Evolutionary conservation across 2,329 filamentous ascomycete species (phyloP).

Genomic region (Ophiostoma fasciatum): DNA sequence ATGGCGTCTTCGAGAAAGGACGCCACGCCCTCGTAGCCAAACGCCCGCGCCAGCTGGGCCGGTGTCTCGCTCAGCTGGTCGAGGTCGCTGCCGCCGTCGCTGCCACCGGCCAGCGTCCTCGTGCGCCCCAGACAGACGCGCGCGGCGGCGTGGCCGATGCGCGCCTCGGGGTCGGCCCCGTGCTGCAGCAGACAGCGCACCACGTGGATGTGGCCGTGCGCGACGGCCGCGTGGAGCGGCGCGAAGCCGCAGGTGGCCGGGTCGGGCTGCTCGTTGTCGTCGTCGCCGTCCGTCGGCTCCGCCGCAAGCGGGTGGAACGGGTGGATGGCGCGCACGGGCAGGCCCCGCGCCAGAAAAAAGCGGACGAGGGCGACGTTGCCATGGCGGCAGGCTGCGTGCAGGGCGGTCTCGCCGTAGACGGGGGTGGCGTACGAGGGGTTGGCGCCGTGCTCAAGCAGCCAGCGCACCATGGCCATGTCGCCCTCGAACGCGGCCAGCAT

Average conservation of each 20-base stretch:
- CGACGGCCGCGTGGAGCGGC: conserved; percentile 1
- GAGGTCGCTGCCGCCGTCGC: background rate
- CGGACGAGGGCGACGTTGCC: background rate
- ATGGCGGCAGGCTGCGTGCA: conserved; percentile 2
- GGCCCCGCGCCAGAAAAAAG: background rate
- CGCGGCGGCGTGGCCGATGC: conserved; percentile 1
- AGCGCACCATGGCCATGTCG: conserved; percentile 3
- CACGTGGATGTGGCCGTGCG: conserved; percentile 1
- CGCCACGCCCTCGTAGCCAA: conserved; percentile 1
- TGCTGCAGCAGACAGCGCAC: conserved; percentile 3
- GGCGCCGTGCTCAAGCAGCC: conserved; percentile 1
- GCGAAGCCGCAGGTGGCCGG: background rate
- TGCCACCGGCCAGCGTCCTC: no score
- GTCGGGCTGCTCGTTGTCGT: background rate
- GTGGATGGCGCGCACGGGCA: conserved; percentile 1
- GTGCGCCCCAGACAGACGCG: background rate
- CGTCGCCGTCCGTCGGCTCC: background rate
- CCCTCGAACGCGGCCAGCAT: conserved; percentile 4
- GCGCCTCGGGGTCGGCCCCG: background rate
- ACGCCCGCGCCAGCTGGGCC: conserved; percentile 1
- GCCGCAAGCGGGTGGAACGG: background rate
- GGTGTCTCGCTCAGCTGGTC: background rate
- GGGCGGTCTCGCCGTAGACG: conserved; percentile 4
- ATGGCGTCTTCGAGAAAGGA: conserved; percentile 1
- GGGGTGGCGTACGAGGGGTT: conserved; percentile 2